Evolutionary conservation across 2,329 filamentous ascomycete species (phyloP), one percentile per base, ranked within the genome.

Genomic region (Aspergillus sclerotialis): DNA sequence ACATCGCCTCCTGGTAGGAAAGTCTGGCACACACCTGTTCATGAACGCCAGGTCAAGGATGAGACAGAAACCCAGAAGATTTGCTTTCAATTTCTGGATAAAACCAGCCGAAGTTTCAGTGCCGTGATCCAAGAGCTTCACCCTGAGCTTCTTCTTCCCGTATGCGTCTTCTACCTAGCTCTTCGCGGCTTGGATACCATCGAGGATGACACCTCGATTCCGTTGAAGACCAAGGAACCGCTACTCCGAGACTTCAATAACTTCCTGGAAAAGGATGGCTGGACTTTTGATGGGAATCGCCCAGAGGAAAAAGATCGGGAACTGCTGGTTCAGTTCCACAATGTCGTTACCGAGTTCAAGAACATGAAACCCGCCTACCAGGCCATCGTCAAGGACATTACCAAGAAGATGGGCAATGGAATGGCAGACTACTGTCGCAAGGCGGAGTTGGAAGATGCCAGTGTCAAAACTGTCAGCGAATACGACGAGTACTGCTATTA

Each of bases 401-500:
- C 88, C 19, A 70, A 80, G 55, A 84, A 87, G 67, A 98, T 98
- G 92, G 90, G 89, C 44, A 89, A 96, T 55, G 92, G 92, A 48
- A 98, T 98, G 92, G 92, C 92, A 17, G 90, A 98, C 65, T 98
- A 94, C 60, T 84, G 78, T 26, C 72, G 84, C 48, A 92, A 93
- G 52, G 81, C 85, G 10, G 85, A 92, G 50, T 75, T 84, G 63
- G 86, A 88, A 50, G 69, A 76, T 45, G 78, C 87, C 39, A 87
- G 87, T 30, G 82, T 96, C 39, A 74, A 87, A 55, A 90, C 84
- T 0, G 67, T 94, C 49, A 74, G 82, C 33, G 89, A 96, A 50
- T 98, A 96, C 62, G 89, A 98, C 67, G 69, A 89, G 35, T 98
- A 98, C 71, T 98, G 92, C 67, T 88, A 94, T 63, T 96, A 96